Evolutionary conservation across 257 asterid species (phyloP).

Genomic region (Coffea eugenioides): DNA sequence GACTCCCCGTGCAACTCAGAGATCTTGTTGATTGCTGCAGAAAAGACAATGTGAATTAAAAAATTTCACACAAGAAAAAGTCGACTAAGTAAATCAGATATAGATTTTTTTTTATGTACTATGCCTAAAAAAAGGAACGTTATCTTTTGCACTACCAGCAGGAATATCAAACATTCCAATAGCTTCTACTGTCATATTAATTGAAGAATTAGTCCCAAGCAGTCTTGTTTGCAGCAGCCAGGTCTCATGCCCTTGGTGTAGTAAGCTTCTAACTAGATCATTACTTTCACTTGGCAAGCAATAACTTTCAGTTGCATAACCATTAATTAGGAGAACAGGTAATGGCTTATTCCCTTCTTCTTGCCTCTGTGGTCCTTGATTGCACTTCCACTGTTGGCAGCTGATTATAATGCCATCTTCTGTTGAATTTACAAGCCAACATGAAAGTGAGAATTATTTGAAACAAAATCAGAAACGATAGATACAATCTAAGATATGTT

Average conservation of each 20-base stretch:
- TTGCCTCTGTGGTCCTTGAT: slow-evolving; percentile 9
- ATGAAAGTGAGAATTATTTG: too few relatives aligned
- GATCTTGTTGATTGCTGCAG: slow-evolving; percentile 44
- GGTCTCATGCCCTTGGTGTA: slow-evolving; percentile 42
- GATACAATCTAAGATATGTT: too few relatives aligned
- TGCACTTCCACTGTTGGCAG: slow-evolving; percentile 45
- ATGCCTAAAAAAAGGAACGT: too few relatives aligned
- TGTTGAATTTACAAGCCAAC: slow-evolving; percentile 18
- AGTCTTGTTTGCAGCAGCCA: slow-evolving; percentile 46
- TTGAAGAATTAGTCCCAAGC: slow-evolving; percentile 33
- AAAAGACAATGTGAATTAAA: neutral
- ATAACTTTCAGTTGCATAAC: slow-evolving; percentile 52
- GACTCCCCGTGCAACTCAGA: slow-evolving; percentile 30
- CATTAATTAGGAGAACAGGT: slow-evolving; percentile 51
- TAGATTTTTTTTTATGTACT: neutral
- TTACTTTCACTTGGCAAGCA: slow-evolving; percentile 50
- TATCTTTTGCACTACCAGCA: slow-evolving; percentile 26
- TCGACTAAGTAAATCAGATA: neutral
- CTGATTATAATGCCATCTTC: slow-evolving; percentile 37
- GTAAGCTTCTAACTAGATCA: slow-evolving; percentile 55
- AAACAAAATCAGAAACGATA: too few relatives aligned
- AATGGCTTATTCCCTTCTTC: slow-evolving; percentile 13
- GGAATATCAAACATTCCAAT: slow-evolving; percentile 51
- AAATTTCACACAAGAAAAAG: neutral
- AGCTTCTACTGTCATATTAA: slow-evolving; percentile 39